Evolutionary conservation across 2,329 filamentous ascomycete species (phyloP).

Genomic region (Colletotrichum magnum): DNA sequence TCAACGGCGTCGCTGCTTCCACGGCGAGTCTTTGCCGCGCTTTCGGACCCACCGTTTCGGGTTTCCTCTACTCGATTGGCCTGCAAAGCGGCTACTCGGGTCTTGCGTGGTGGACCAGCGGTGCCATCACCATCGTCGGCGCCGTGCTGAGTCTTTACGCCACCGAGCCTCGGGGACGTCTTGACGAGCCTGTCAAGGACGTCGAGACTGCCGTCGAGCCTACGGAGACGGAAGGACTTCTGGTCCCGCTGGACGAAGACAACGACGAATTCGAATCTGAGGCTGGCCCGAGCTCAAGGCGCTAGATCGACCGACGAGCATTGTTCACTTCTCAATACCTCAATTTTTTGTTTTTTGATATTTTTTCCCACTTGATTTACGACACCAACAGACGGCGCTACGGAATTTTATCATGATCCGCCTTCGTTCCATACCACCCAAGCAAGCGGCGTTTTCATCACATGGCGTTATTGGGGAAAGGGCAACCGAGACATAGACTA

Average conservation of each 20-base stretch:
- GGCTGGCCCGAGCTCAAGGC: slow-evolving; percentile 32
- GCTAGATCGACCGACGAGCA: not conserved
- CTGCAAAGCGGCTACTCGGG: slow-evolving; percentile 86
- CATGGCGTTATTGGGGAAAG: slow-evolving; percentile 44
- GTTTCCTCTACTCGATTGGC: slow-evolving; percentile 85
- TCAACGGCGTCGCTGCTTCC: slow-evolving; percentile 93
- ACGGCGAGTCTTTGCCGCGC: slow-evolving; percentile 91
- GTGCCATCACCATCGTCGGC: slow-evolving; percentile 80
- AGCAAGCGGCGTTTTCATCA: slow-evolving; percentile 34
- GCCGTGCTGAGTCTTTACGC: slow-evolving; percentile 83
- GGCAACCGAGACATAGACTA: slow-evolving; percentile 37
- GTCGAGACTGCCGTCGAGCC: slow-evolving; percentile 55
- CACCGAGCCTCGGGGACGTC: slow-evolving; percentile 70
- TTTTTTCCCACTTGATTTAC: not conserved
- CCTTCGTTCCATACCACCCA: slow-evolving; percentile 8
- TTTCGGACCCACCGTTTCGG: slow-evolving; percentile 90
- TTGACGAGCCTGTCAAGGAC: slow-evolving; percentile 56
- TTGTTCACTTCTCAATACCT: not conserved
- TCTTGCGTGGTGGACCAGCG: slow-evolving; percentile 93
- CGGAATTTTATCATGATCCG: slow-evolving; percentile 7
- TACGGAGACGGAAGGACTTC: slow-evolving; percentile 33
- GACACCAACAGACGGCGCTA: slow-evolving; percentile 9
- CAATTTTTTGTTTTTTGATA: not conserved
- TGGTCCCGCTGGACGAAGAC: slow-evolving; percentile 10
- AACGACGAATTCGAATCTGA: slow-evolving; percentile 23